Evolutionary conservation across 768 basidiomycete species (phyloP).

Genomic region (Lyophyllum decastes): DNA sequence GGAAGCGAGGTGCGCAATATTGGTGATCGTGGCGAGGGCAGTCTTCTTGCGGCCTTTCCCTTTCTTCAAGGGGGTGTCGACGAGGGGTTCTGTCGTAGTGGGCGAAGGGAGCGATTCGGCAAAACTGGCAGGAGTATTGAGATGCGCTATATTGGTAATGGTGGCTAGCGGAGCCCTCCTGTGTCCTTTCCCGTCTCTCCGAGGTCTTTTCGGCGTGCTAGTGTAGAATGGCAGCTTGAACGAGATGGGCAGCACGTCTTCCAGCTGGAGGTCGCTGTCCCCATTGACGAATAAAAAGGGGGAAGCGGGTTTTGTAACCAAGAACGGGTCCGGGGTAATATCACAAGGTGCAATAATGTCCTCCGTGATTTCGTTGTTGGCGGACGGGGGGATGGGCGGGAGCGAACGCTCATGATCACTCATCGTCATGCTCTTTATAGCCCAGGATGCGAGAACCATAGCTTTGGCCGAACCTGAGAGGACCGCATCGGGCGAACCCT

Average conservation of each 20-base stretch:
- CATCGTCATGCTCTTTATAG: not conserved
- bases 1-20: conserved; percentile 5
- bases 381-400: not conserved
- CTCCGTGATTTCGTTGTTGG: not conserved
- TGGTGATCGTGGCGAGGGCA: conserved; percentile 3
- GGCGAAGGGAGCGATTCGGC: not conserved
- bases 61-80: not conserved
- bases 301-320: conserved; percentile 2
- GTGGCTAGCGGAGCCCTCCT: conserved; percentile 12
- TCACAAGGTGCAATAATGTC: not conserved
- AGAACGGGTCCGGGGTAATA: conserved; percentile 9
- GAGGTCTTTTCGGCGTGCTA: conserved; percentile 10
- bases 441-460: not conserved
- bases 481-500: not conserved
- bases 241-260: not conserved
- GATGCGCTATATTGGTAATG: conserved; percentile 12
- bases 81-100: not conserved
- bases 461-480: conserved; percentile 9
- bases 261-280: not conserved
- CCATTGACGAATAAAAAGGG: not conserved
- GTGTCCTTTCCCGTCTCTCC: conserved; percentile 11
- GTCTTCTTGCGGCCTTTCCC: conserved; percentile 16
- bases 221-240: conserved; percentile 12
- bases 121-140: not conserved
- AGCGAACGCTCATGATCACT: not conserved